Evolutionary conservation across 179 eudicot genomes (phyloP).

Genomic region (Drosera spatulata): DNA sequence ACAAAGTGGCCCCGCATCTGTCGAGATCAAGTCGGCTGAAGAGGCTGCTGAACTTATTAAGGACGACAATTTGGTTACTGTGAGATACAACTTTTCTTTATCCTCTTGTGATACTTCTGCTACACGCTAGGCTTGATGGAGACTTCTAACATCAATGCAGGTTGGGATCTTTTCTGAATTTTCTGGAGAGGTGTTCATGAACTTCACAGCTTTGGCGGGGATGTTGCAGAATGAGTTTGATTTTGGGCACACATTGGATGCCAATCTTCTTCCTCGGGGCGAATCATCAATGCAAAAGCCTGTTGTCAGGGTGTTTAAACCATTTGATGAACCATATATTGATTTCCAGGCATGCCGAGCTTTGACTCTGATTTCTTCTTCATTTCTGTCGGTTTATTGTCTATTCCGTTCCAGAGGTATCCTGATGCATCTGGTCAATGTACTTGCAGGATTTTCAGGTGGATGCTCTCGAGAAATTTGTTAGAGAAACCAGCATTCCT

Average conservation of each 20-base stretch:
- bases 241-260: slow-evolving; percentile 69
- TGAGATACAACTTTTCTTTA: slow-evolving; percentile 20
- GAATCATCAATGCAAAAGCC: slow-evolving; percentile 60
- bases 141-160: slow-evolving; percentile 20
- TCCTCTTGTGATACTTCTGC: not conserved
- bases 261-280: slow-evolving; percentile 73
- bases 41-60: slow-evolving; percentile 39
- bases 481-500: slow-evolving; percentile 71
- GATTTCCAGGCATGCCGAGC: slow-evolving; percentile 48
- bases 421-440: slow-evolving; percentile 2
- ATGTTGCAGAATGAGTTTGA: slow-evolving; percentile 74
- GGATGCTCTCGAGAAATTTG: slow-evolving; percentile 60
- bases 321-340: slow-evolving; percentile 82
- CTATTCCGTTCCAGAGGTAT: not conserved
- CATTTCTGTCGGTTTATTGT: not conserved
- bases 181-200: slow-evolving; percentile 66
- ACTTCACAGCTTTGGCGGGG: slow-evolving; percentile 59
- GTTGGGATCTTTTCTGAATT: slow-evolving; percentile 82
- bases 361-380: not conserved
- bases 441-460: slow-evolving; percentile 57
- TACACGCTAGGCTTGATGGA: not conserved
- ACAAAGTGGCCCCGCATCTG: slow-evolving; percentile 72
- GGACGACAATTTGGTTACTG: slow-evolving; percentile 50
- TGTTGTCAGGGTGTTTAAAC: slow-evolving; percentile 69
- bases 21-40: slow-evolving; percentile 50